phyloP scores from a whole-genome alignment of 192 early-diverging fungal genomes.

The Tieghemiomyces parasiticus region DNA sequence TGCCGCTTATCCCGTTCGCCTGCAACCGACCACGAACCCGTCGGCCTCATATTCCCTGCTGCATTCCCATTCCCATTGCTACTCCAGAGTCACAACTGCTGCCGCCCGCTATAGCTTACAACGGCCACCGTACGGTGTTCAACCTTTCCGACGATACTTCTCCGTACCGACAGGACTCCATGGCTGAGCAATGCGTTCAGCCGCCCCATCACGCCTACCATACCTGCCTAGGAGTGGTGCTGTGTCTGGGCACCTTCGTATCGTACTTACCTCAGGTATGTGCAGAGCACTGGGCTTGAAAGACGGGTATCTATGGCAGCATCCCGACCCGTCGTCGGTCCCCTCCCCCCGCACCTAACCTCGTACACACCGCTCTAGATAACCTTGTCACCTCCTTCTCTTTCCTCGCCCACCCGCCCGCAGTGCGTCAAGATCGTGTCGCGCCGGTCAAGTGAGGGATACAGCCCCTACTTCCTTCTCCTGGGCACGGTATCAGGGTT shows the following conservation, averaged over 20 bases:
- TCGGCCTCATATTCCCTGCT: not conserved
- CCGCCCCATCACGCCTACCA: slow-evolving; percentile 2
- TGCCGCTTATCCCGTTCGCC: not conserved
- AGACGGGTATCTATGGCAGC: not conserved
- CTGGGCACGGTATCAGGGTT: slow-evolving; percentile 33
- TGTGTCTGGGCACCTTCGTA: slow-evolving; percentile 66
- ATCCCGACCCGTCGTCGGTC: too few relatives aligned
- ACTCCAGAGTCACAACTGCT: not conserved
- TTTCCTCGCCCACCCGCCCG: not conserved
- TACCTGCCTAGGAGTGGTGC: slow-evolving; percentile 49
- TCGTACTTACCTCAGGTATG: slow-evolving; percentile 78
- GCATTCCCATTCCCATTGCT: not conserved
- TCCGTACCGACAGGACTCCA: not conserved
- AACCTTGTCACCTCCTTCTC: not conserved
- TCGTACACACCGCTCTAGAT: too few relatives aligned
- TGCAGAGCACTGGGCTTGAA: not conserved
- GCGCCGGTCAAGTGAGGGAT: slow-evolving; percentile 33
- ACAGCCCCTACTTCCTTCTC: slow-evolving; percentile 34
- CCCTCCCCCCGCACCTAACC: too few relatives aligned
- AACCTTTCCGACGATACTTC: not conserved
- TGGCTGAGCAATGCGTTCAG: not conserved
- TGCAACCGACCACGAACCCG: not conserved
- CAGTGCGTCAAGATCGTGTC: slow-evolving; percentile 26
- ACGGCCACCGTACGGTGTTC: not conserved
- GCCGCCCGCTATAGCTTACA: not conserved